Base-by-base conservation (phyloP, 2,329 filamentous ascomycete genomes). In the Phialophora verrucosa region DNA sequence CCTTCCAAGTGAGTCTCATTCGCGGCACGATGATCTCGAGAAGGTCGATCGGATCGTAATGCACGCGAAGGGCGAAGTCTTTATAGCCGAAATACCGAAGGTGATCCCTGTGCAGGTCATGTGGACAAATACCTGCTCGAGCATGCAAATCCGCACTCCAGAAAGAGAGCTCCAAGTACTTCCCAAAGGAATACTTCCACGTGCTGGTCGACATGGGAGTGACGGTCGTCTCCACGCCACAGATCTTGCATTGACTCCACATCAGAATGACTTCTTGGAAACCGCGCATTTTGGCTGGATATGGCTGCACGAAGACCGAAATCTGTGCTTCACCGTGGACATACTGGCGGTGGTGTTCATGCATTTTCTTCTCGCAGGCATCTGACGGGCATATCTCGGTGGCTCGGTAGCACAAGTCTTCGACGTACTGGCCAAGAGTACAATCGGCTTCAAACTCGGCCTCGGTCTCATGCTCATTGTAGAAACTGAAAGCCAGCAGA, bases 151-250 rank as follows among this genome's bases (percentile, higher is more conserved):
- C 90, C 50, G 88, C 90, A 74, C 93, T 94, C 93, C 94, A 99
- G 77, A 98, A 98, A 2, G 93, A 93, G 20, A 99, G 83, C 78
- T 99, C 95, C n/a, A 99, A 83, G 74, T 98, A 99, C 78, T 99
- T 99, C 11, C 92, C 95, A 74, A 99, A 96, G 0, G 95, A 99
- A 77, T 99, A 99, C 76, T 96, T 97, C 91, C 93, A 99, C 0
- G 93, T 96, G 73, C 88, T 93, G 64, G 93, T 89, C 0, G 94
- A 97, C 92, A 99, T 97, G 35, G 90, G 89, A 71, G 91, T 91
- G 56, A 93, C 89, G 47, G 92, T 91, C 0, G 94, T 96, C 76
- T 98, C 93, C 71, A 92, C 92, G 60, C 91, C 90, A 77, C 96
- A 99, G 32, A 91, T 84, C 73, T 96, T 95, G 81, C 95, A 99